Percentiles rank a stretch among this genome's conserved stretches.
phyloP scores from a whole-genome alignment of 768 basidiomycete species.

The Mycena amicta region DNA sequence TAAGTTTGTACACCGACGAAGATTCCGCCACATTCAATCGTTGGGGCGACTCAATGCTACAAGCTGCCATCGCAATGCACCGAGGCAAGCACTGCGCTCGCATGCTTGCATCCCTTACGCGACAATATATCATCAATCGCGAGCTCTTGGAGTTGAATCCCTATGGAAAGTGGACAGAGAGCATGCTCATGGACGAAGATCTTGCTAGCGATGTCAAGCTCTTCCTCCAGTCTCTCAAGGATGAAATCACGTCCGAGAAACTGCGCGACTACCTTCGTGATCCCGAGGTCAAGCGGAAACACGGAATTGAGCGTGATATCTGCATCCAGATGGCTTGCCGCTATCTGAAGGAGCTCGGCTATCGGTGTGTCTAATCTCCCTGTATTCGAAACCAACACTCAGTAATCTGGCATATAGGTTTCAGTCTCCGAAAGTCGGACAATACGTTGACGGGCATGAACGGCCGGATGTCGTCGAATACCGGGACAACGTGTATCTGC shows the following conservation, averaged over 20 bases:
- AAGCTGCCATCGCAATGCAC: background rate
- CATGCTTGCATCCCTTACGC: background rate
- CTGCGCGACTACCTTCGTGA: slow-evolving; percentile 21
- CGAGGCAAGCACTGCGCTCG: slow-evolving; percentile 11
- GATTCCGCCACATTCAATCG: slow-evolving; percentile 1
- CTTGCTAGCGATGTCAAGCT: slow-evolving; percentile 1
- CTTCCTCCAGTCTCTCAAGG: slow-evolving; percentile 11
- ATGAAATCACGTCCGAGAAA: slow-evolving; percentile 26
- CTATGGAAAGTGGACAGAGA: slow-evolving; percentile 18
- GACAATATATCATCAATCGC: background rate
- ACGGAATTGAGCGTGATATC: slow-evolving; percentile 23
- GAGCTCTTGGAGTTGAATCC: slow-evolving; percentile 9
- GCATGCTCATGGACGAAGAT: slow-evolving; percentile 11
- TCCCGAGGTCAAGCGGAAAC: slow-evolving; percentile 13
- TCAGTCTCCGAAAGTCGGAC: slow-evolving; percentile 2
- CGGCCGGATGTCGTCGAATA: slow-evolving; percentile 37
- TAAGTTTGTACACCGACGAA: slow-evolving; percentile 11
- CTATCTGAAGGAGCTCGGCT: slow-evolving; percentile 28
- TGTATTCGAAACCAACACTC: too few species aligned
- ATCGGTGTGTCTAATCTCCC: slow-evolving; percentile 12
- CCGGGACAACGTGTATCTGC: slow-evolving; percentile 29
- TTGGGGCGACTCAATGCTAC: slow-evolving; percentile 13
- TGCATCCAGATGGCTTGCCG: slow-evolving; percentile 23
- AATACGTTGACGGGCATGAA: slow-evolving; percentile 38
- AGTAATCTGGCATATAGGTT: too few species aligned